Conservation (phyloP, 768 basidiomycete species). For the Chalciporus pseudorubinellus region DNA sequence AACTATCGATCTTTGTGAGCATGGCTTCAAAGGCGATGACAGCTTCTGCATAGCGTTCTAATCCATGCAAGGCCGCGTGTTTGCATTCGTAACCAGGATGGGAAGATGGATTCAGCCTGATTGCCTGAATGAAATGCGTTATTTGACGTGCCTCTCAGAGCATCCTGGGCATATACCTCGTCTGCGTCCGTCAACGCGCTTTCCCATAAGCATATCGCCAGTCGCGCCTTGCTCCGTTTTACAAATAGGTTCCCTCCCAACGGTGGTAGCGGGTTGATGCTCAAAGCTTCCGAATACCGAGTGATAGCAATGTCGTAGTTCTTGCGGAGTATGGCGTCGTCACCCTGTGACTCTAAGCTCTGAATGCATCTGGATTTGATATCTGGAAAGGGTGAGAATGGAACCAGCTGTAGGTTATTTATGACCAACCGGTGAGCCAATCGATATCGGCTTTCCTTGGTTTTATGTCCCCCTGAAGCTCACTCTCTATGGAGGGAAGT, state of each 20-base stretch:
- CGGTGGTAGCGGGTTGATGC: neutral
- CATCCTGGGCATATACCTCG: conserved; percentile 6
- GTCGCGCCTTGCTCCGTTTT: conserved; percentile 15
- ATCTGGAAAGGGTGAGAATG: neutral
- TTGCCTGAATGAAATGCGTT: conserved; percentile 5
- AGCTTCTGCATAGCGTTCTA: conserved; percentile 13
- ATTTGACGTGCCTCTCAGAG: neutral
- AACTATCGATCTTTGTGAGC: conserved; percentile 11
- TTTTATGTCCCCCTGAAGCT: conserved; percentile 10
- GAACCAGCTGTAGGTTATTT: neutral
- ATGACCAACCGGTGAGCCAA: conserved; percentile 13
- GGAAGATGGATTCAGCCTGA: conserved; percentile 7
- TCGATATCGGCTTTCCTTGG: neutral
- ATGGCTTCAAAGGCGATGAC: conserved; percentile 5
- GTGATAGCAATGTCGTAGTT: conserved; percentile 5
- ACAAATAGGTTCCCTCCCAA: neutral
- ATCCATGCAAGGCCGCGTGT: conserved; percentile 10
- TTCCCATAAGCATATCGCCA: conserved; percentile 4
- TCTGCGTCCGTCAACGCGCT: conserved; percentile 16
- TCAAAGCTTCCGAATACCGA: conserved; percentile 14
- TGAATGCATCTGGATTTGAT: conserved; percentile 7
- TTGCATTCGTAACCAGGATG: conserved; percentile 16
- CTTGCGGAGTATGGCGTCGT: conserved; percentile 1
- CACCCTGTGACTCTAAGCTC: conserved; percentile 8
- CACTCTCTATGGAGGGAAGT: conserved; percentile 1